Evolutionary conservation across 1,284 basidiomycete genomes (phyloP), one percentile per base, ranked within the genome.

Genomic region (Coriolopsis trogii): DNA sequence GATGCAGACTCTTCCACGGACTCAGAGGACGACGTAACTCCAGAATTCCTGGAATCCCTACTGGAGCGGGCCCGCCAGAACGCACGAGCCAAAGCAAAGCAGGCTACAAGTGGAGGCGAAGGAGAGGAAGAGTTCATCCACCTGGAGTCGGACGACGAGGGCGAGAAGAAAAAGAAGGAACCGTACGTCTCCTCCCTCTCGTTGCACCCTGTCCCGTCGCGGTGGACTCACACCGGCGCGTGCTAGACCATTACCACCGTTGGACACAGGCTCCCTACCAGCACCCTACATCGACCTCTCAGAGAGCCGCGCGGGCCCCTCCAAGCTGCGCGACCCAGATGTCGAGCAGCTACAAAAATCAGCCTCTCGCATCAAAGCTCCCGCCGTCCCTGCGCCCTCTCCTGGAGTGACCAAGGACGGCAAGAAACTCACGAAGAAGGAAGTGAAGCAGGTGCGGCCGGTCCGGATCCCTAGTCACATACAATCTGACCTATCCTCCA

Each of bases 391-490:
- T 23, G 64, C 74, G 24, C 75, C 75, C 20, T 81, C 84, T 8
- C 80, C 82, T 18, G 82, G 85, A 55, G 70, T 84, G 7, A 75
- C 75, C 34, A 81, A 78, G 53, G 73, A 77, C 13, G 84, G 84
- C 43, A 84, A 82, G 63, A 75, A 76, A 8, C 62, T 88, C 30
- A 90, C 85, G 16, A 89, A 81, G 64, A 85, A 77, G 61, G 76
- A 89, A 67, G 78, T 74, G 69, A 91, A 85, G 70, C 82, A 80
- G 60, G 89, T 90, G 62, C 41, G 74, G n/a, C n/a, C n/a, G n/a
- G n/a, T n/a, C n/a, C n/a, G n/a, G n/a, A n/a, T n/a, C n/a, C n/a
- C n/a, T n/a, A n/a, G n/a, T n/a, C n/a, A n/a, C n/a, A n/a, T n/a
- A n/a, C n/a, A n/a, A n/a, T 65, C 46, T 45, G 16, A 43, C 15